Evolutionary conservation across 208 protist species (phyloP).

Genomic region (Lotmaria passim): DNA sequence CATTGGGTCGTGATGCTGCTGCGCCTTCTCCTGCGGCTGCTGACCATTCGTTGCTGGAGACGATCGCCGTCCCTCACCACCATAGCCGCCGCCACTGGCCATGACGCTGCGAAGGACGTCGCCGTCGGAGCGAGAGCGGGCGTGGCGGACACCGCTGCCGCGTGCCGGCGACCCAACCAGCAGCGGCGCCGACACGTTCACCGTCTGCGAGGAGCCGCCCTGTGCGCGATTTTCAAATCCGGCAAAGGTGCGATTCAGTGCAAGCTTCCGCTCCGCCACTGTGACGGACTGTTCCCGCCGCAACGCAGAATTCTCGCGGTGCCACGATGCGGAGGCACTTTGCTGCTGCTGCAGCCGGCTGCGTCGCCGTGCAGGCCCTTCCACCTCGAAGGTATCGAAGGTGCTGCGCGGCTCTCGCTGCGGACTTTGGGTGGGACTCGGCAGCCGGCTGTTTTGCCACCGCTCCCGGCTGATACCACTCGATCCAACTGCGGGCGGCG

Average conservation of each 20-base stretch:
- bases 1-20: conserved; percentile 12
- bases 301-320: background rate
- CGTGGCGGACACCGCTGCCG: background rate
- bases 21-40: conserved; percentile 1
- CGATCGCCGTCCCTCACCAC: too few species aligned
- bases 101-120: background rate
- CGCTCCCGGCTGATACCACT: too few species aligned
- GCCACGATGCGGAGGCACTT: background rate
- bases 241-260: conserved; percentile 12
- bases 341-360: conserved; percentile 38
- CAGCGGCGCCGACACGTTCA: conserved; percentile 3
- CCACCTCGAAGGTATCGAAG: conserved; percentile 19
- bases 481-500: too few species aligned
- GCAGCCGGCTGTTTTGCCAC: background rate
- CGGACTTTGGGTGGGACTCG: conserved; percentile 4
- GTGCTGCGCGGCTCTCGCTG: conserved; percentile 6
- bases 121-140: conserved; percentile 13
- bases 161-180: background rate
- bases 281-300: background rate
- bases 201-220: background rate
- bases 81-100: too few species aligned
- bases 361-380: conserved; percentile 34
- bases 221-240: conserved; percentile 1
- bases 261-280: background rate
- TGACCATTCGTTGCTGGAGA: background rate